phyloP scores from a whole-genome alignment of 805 yeast genomes.

The Starmerella stellata region DNA sequence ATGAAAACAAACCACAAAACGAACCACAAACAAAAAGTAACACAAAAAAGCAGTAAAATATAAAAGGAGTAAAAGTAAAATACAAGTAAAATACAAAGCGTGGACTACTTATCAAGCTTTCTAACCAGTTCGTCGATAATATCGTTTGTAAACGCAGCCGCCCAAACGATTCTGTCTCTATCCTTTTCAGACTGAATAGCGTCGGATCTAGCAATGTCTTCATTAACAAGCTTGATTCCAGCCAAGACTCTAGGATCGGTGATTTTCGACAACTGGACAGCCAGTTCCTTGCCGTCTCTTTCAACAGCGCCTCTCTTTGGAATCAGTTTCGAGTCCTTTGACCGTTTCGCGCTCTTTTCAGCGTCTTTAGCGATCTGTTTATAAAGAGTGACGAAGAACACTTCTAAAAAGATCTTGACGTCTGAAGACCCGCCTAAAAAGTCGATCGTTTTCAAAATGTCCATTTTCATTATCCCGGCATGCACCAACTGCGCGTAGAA shows the following conservation, averaged over 20 bases:
- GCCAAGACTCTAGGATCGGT: constrained; percentile 41
- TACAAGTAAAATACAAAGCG: no score
- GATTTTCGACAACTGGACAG: constrained; percentile 36
- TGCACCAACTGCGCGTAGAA: constrained; percentile 62
- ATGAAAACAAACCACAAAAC: no score
- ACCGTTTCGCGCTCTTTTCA: constrained; percentile 14
- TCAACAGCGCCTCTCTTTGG: constrained; percentile 18
- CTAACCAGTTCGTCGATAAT: background rate
- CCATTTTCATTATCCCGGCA: constrained; percentile 56
- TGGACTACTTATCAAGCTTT: background rate
- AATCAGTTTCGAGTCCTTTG: background rate
- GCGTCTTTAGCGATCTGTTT: constrained; percentile 35
- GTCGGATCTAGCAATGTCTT: constrained; percentile 27
- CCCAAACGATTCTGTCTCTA: constrained; percentile 51
- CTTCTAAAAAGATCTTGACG: constrained; percentile 50
- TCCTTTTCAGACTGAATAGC: constrained; percentile 34
- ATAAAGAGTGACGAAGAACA: constrained; percentile 48
- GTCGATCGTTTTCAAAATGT: constrained; percentile 53
- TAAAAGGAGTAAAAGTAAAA: no score
- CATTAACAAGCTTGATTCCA: constrained; percentile 49
- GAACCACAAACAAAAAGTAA: no score
- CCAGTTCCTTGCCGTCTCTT: constrained; percentile 32
- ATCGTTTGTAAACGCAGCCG: constrained; percentile 18
- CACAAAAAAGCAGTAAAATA: no score
- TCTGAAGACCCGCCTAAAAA: constrained; percentile 49